phyloP scores from a whole-genome alignment of 2,329 filamentous ascomycete species.

The Pseudocercospora ulei region DNA sequence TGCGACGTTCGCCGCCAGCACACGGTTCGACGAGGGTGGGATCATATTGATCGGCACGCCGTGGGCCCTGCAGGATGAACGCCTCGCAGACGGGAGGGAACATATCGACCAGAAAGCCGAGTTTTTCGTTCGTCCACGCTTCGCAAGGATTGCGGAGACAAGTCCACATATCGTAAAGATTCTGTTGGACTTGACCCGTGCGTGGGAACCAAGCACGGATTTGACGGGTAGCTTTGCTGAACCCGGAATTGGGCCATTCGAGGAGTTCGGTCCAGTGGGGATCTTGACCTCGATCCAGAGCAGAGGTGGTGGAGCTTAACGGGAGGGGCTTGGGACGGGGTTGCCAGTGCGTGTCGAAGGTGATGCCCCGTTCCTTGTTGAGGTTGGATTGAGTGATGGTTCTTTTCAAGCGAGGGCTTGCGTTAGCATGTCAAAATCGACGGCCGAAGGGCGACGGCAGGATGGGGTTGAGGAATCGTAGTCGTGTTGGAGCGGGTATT shows the following conservation, averaged over 20 bases:
- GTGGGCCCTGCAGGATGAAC: conserved; percentile 28
- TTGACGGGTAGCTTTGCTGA: conserved; percentile 45
- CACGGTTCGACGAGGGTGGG: conserved; percentile 22
- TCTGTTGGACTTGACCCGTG: conserved; percentile 36
- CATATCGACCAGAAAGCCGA: conserved; percentile 60
- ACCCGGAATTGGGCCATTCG: conserved; percentile 40
- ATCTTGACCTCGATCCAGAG: conserved; percentile 40
- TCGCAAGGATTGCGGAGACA: conserved; percentile 51
- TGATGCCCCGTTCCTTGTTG: conserved; percentile 48
- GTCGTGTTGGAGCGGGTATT: conserved; percentile 11
- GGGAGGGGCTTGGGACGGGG: conserved; percentile 38
- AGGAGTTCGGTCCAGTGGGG: conserved; percentile 41
- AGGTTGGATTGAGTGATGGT: conserved; percentile 59
- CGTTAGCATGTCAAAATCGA: conserved; percentile 18
- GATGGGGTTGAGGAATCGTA: conserved; percentile 12
- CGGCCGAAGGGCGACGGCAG: conserved; percentile 8
- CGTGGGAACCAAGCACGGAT: conserved; percentile 47
- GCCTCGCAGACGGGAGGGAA: conserved; percentile 57
- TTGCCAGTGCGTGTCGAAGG: conserved; percentile 48
- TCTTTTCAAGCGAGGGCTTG: conserved; percentile 29
- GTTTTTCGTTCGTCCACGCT: conserved; percentile 53
- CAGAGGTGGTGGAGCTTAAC: conserved; percentile 36
- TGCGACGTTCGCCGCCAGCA: conserved; percentile 22
- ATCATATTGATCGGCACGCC: conserved; percentile 31
- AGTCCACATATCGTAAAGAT: conserved; percentile 57